phyloP scores from a whole-genome alignment of 2,329 filamentous ascomycete genomes.

The Fusarium sp. region DNA sequence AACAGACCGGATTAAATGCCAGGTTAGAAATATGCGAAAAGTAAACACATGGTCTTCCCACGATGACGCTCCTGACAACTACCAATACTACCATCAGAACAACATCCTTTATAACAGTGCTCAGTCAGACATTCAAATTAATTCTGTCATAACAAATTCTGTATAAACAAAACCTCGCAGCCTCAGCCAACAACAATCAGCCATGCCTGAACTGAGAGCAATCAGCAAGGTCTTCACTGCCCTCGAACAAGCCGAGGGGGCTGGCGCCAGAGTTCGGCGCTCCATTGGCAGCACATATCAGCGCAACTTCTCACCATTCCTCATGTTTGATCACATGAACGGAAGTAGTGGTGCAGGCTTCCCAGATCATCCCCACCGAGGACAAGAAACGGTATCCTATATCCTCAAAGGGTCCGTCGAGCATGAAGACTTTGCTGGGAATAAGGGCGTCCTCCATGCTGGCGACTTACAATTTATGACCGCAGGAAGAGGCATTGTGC shows the following conservation, averaged over 20 bases:
- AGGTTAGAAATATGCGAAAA: too few species aligned
- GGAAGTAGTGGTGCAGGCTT: slow-evolving; percentile 1
- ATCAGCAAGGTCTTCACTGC: slow-evolving; percentile 8
- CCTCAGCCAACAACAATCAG: too few species aligned
- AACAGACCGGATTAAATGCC: too few species aligned
- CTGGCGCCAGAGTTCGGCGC: not conserved
- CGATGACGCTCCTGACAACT: too few species aligned
- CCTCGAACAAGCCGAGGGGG: slow-evolving; percentile 6
- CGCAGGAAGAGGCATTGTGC: slow-evolving; percentile 7
- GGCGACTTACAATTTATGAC: slow-evolving; percentile 12
- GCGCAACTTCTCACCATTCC: slow-evolving; percentile 8
- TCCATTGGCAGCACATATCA: not conserved
- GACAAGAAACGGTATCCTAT: slow-evolving; percentile 8
- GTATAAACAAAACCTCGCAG: too few species aligned
- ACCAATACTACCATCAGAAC: too few species aligned
- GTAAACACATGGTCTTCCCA: too few species aligned
- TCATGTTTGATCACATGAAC: slow-evolving; percentile 8
- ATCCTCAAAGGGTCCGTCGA: not conserved
- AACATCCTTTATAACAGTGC: too few species aligned
- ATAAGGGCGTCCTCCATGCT: slow-evolving; percentile 1
- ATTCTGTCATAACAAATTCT: too few species aligned
- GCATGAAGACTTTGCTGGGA: slow-evolving; percentile 10
- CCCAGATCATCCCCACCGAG: slow-evolving; percentile 9
- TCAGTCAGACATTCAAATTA: too few species aligned
- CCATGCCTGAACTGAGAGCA: not conserved